Evolutionary conservation across 129 eudicot species (phyloP), one percentile per base, ranked within the genome.

Genomic region (Sambucus nigra): DNA sequence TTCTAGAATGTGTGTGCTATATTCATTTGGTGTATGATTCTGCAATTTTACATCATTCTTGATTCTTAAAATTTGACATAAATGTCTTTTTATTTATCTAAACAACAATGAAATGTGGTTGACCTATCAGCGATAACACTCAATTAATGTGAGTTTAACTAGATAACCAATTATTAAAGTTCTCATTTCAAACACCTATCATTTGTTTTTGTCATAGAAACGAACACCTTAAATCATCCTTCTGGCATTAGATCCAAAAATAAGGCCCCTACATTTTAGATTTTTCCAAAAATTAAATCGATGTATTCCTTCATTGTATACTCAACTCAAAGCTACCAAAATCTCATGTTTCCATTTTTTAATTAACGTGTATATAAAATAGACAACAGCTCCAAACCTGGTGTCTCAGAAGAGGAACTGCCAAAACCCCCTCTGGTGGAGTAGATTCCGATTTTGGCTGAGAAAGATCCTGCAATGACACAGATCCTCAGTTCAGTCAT

Each of bases 381-480:
- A 35, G 7, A 18, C 15, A 22, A 27, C 25, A 62, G 54, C 15
- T 64, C 53, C 69, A 47, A 57, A 87, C 97, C 97, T 89, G 98
- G 67, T 89, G 95, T 58, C 80, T 85, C 67, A 89, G 51, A 59
- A 89, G 88, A 18, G 86, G 68, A 40, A 89, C 95, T 35, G 79
- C 67, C 79, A 89, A 61, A 29, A 75, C 24, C 40, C 98, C 95
- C 35, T 81, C 86, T 29, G 98, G 95, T 57, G 95, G 94, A 29
- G 15, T 55, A 57, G 78, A 83, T 64, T 89, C 98, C 61, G 75
- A 64, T 59, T 63, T 73, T n/a, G 94, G 88, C 64, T 89, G 94
- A 20, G 85, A 80, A 65, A 84, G 87, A 84, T 84, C 97, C 97
- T 84, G 80, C 60, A 78, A 55, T 28, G 13, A 19, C 50, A 64